Evolutionary conservation across 2,329 filamentous ascomycete genomes (phyloP), one percentile per base, ranked within the genome.

Genomic region (Lasiodiplodia theobromae): DNA sequence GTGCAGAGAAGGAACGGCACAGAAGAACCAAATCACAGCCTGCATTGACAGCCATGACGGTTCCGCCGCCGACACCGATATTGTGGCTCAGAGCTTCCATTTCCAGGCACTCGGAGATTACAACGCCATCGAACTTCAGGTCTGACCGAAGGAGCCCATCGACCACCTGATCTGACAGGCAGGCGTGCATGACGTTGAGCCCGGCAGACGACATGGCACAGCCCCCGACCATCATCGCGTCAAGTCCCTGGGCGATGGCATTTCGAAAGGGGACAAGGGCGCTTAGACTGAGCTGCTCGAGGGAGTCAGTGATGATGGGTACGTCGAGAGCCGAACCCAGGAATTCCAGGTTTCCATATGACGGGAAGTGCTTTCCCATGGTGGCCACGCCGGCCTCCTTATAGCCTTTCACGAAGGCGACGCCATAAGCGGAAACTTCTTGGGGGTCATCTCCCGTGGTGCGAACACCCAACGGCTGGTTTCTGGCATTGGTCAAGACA

Each of bases 81-180:
- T 97, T 96, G 76, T 97, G 93, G 71, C 93, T 96, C 10, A 98
- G 86, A 0, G 94, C 94, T 76, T 97, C 94, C 95, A 98, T 98
- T 78, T 97, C 95, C 8, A 98, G 82, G 72, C 95, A 98, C 77
- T 98, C 95, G 0, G 94, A 97, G 62, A 98, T 93, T 28, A 96
- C 94, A 2, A 98, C 94, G 1, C 95, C 95, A 62, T 93, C 88
- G 74, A 98, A 98, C 2, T 92, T 91, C 28, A 98, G 86, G 72
- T 97, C 94, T 69, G 91, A 91, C n/a, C 95, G 88, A 3, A 98
- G 84, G 25, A 97, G 82, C 69, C 96, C 93, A 75, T 97, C 92
- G 3, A 98, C 94, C 1, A 98, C 93, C 78, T 97, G 93, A 73
- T 97, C 92, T 0, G 93, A 96, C 2, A 98, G 84, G 77, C 93